These are phyloP conservation scores for Pleurotus eryngii DNA, from an alignment of 768 basidiomycete species.

Conservation along the genomic window DNA sequence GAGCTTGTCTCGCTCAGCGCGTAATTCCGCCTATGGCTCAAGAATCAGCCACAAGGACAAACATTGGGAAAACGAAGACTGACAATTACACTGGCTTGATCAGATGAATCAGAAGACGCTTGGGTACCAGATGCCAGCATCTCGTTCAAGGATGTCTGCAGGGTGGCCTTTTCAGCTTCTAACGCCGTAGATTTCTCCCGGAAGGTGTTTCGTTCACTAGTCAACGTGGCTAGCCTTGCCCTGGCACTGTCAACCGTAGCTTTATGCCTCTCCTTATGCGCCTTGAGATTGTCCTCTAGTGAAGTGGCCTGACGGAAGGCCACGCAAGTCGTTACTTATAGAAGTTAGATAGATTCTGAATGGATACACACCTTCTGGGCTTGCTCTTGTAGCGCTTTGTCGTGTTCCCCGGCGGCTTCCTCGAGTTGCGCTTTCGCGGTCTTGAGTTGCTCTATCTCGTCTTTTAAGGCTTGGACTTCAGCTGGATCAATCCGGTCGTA, in stretches of 20 bases:
- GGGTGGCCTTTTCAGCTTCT: conserved; percentile 17
- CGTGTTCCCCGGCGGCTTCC: conserved; percentile 24
- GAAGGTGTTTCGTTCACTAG: conserved; percentile 31
- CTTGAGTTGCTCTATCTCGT: conserved; percentile 60
- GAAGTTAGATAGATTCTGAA: no score
- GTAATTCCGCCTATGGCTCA: conserved; percentile 42
- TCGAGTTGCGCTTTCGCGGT: conserved; percentile 33
- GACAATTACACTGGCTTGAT: conserved; percentile 37
- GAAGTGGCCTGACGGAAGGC: conserved; percentile 30
- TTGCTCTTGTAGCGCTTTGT: conserved; percentile 23
- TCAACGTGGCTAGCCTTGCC: conserved; percentile 30
- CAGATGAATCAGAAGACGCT: conserved; percentile 6
- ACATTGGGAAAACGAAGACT: conserved; percentile 10
- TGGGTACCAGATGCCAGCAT: conserved; percentile 14
- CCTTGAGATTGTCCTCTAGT: conserved; percentile 41
- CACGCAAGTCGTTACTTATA: not conserved
- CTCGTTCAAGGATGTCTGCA: conserved; percentile 16
- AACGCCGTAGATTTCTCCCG: conserved; percentile 18
- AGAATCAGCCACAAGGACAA: no score
- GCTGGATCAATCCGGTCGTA: conserved; percentile 88
- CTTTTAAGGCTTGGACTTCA: conserved; percentile 76
- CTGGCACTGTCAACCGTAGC: conserved; percentile 23
- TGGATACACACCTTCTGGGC: conserved; percentile 19
- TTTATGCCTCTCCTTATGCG: conserved; percentile 22
- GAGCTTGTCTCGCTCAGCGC: conserved; percentile 60